Conservation (phyloP, 1,139 yeast genomes). For the Sugiyamaella paludigena region DNA sequence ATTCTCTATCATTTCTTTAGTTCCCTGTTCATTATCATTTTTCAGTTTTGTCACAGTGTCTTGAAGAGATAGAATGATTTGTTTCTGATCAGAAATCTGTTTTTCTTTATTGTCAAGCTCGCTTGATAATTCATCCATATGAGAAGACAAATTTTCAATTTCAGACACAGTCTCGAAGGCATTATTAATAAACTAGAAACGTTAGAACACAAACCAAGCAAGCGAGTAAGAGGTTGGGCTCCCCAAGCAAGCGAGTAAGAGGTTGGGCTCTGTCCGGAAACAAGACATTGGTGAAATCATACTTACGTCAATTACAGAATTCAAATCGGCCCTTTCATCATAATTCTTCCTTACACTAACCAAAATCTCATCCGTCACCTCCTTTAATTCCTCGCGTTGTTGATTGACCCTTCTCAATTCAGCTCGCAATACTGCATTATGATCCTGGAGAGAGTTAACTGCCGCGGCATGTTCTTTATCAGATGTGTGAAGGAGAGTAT, state of each 20-base stretch:
- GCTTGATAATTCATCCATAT: constrained; percentile 9
- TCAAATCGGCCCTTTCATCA: constrained; percentile 7
- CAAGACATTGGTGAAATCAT: no score
- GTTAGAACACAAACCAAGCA: constrained; percentile 5
- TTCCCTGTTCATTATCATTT: background rate
- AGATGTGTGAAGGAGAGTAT: background rate
- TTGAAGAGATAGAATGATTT: background rate
- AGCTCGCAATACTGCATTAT: background rate
- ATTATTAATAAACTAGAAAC: constrained; percentile 9
- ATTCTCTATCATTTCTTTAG: background rate
- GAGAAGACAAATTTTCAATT: constrained; percentile 8
- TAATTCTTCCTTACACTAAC: constrained; percentile 3
- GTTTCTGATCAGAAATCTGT: background rate
- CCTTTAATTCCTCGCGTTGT: background rate
- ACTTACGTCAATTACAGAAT: constrained; percentile 12
- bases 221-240: no score
- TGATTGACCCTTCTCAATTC: constrained; percentile 1
- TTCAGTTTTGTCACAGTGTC: background rate
- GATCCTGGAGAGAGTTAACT: background rate
- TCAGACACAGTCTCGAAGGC: constrained; percentile 11
- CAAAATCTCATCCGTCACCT: constrained; percentile 1
- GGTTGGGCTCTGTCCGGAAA: no score
- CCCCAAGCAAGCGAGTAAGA: no score
- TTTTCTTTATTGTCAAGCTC: constrained; percentile 7
- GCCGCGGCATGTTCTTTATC: background rate